These are phyloP conservation scores for Komagataella pseudopastoris DNA, from an alignment of 805 yeast genomes.

Conservation along the genomic window DNA sequence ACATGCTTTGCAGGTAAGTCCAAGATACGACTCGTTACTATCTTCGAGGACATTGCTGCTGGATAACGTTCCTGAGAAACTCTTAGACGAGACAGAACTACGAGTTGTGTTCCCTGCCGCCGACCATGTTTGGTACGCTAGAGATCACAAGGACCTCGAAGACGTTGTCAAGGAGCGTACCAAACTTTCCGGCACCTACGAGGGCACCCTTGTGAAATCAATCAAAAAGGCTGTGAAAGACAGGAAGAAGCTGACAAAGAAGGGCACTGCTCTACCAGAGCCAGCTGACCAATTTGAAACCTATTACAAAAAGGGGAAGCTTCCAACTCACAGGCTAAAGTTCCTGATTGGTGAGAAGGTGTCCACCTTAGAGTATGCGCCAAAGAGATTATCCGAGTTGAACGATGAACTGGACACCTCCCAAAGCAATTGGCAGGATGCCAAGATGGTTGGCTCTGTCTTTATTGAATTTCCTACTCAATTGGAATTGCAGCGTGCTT, in stretches of 20 bases:
- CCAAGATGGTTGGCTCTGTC: constrained; percentile 49
- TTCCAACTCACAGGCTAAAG: constrained; percentile 71
- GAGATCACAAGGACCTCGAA: constrained; percentile 43
- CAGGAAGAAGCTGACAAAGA: constrained; percentile 43
- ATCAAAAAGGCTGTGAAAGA: constrained; percentile 45
- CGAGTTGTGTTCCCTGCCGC: constrained; percentile 52
- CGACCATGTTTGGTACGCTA: constrained; percentile 45
- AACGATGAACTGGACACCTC: constrained; percentile 47
- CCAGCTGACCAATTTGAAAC: constrained; percentile 43
- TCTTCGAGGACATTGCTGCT: constrained; percentile 64
- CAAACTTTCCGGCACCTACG: constrained; percentile 47
- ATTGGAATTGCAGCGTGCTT: constrained; percentile 79
- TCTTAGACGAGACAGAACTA: constrained; percentile 34
- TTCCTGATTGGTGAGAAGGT: constrained; percentile 74
- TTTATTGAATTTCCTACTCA: constrained; percentile 76
- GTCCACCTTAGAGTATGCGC: constrained; percentile 64
- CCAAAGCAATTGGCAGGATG: constrained; percentile 40
- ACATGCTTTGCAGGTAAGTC: constrained; percentile 63
- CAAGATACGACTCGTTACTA: constrained; percentile 53
- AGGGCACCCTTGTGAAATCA: constrained; percentile 48
- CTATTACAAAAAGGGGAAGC: constrained; percentile 59
- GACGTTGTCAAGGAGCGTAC: constrained; percentile 48
- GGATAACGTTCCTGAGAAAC: constrained; percentile 45
- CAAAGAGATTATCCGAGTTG: constrained; percentile 52
- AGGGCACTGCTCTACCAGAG: constrained; percentile 38